Base-by-base conservation (phyloP, 208 protist genomes). In the Acanthamoeba royreba region DNA sequence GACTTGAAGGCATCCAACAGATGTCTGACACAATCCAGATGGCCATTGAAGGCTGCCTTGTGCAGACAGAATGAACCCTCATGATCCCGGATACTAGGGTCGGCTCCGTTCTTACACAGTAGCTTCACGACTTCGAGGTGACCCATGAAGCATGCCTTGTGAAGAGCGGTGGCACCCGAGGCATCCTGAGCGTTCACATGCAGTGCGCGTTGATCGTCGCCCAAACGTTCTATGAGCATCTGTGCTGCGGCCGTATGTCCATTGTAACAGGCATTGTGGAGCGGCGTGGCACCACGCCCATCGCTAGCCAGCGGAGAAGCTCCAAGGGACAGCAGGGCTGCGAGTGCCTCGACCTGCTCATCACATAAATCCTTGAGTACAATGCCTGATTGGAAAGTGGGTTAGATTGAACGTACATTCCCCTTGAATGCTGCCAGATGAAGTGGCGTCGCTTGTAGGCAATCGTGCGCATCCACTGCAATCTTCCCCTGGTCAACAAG, bases 11-110 rank as follows among this genome's bases (percentile, higher is more conserved):
- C 19, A 33, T 38, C 45, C 11, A 86, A 45, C 77, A 86, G 42
- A 28, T 58, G 45, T 45, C 53, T 38, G 46, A 86, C 53, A 45
- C 77, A 86, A 4, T 86, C 95, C 2, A 96, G 35, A 69, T 95
- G 94, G 43, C 95, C 95, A 58, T 96, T 96, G 55, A 94, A 86
- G 8, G 92, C 90, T 0, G 95, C 94, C 69, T 94, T 94, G 35
- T 95, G 94, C 0, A 96, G 79, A 49, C 74, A 79, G 38, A 85
- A 88, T 15, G 58, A 58, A 11, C 95, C 95, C 35, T 96, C 94
- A 5, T 86, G 33, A 77, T 94, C 95, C 25, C 61, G 69, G 31
- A 87, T 58, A 49, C 94, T 94, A 0, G 92, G 33, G 69, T 96
- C 92, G 38, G 95, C 95, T 31, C 86, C 66, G 43, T 77, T 49